phyloP scores from a whole-genome alignment of 2,329 filamentous ascomycete species.

The Hymenoscyphus repandus region DNA sequence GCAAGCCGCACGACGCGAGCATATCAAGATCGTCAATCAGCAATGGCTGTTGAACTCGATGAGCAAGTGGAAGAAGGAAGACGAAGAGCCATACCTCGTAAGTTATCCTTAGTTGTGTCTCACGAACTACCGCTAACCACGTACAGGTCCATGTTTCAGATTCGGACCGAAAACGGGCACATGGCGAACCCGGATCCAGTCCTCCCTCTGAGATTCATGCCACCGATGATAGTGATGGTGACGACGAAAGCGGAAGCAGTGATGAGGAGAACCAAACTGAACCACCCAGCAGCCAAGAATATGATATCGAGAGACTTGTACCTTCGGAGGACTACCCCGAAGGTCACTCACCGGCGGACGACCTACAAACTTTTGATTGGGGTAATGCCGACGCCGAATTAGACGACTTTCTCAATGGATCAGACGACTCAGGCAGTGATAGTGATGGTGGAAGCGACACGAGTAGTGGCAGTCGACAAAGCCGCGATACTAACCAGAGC shows the following conservation, averaged over 20 bases:
- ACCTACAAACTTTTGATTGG: slow-evolving; percentile 56
- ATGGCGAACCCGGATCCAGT: slow-evolving; percentile 41
- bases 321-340: slow-evolving; percentile 46
- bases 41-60: slow-evolving; percentile 86
- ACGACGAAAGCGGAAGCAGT: slow-evolving; percentile 28
- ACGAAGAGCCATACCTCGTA: slow-evolving; percentile 56
- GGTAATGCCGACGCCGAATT: slow-evolving; percentile 65
- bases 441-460: slow-evolving; percentile 30
- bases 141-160: slow-evolving; percentile 61
- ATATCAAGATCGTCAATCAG: slow-evolving; percentile 86
- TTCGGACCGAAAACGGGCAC: slow-evolving; percentile 44
- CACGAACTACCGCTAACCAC: slow-evolving; percentile 7
- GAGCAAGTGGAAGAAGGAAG: slow-evolving; percentile 73
- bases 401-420: slow-evolving; percentile 60
- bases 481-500: neutral
- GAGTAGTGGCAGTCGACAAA: slow-evolving; percentile 18
- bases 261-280: too few relatives aligned
- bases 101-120: neutral
- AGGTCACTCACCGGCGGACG: slow-evolving; percentile 49
- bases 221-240: slow-evolving; percentile 30
- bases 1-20: slow-evolving; percentile 71
- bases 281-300: slow-evolving; percentile 27
- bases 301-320: slow-evolving; percentile 42
- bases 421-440: slow-evolving; percentile 44
- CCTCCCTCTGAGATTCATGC: slow-evolving; percentile 39